Evolutionary conservation across 306 rosid genomes (phyloP), one percentile per base, ranked within the genome.

Genomic region (Sindora glabra): DNA sequence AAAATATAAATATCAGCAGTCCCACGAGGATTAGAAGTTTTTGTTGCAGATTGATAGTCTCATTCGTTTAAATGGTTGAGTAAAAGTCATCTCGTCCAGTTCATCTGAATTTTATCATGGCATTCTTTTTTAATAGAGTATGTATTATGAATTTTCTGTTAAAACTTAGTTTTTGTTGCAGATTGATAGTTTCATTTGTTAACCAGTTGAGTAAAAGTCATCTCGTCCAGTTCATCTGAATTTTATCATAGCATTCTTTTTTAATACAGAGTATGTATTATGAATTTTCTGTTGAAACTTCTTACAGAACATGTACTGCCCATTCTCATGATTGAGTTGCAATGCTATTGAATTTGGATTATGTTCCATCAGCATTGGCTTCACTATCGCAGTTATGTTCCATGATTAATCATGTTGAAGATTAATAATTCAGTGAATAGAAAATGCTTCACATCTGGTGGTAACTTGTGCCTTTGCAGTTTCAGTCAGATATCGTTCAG

Each of bases 31-130:
- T 24, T 57, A 21, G 56, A 57, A 51, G 62, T 74, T 32, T 48
- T 56, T 48, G 34, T 51, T 56, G 26, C 41, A 56, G 33, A 19
- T 36, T 64, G 14, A 41, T 60, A 38, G 62, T 38, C 38, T 47
- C 59, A 40, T 41, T 77, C 65, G 48, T n/a, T 71, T 49, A 42
- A 54, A 47, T 60, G 70, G 38, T 46, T 55, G 57, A 62, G 19
- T 55, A 70, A 16, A 48, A 75, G 62, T 41, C 15, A 61, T 38
- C 53, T 46, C 70, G 71, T 67, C 42, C 39, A 62, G 65, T 67
- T 57, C 29, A 48, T 60, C 8, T 9, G 1, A 47, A 42, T 33
- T 59, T 63, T 59, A 52, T 52, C 52, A 69, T 53, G 65, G 67
- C 36, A 52, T 72, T 54, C 36, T 58, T 40, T 63, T 46, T 59